Percentiles rank a stretch among this genome's conserved stretches.
These are phyloP conservation scores for Malus hybrid DNA, from an alignment of 331 rosid genomes.

Conservation along the genomic window DNA sequence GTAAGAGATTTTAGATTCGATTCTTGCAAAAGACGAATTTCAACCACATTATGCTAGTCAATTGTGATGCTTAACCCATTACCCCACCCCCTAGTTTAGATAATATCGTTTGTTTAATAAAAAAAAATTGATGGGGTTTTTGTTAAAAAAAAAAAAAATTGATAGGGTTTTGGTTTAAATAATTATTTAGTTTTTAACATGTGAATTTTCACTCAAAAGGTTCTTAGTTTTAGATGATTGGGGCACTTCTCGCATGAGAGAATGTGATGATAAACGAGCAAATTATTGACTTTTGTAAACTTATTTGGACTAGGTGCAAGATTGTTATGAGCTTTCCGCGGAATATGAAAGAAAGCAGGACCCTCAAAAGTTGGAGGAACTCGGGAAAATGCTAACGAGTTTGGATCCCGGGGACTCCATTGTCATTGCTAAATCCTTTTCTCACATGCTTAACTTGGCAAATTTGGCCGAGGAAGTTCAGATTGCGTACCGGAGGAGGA, in stretches of 20 bases:
- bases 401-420: constrained; percentile 98
- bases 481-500: constrained; percentile 95
- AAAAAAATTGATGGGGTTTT: no score
- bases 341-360: constrained; percentile 81
- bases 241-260: no score
- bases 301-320: constrained; percentile 74
- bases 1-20: accelerated
- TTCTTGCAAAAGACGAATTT: no score
- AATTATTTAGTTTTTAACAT: neutral
- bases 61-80: no score
- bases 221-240: neutral
- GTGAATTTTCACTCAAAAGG: neutral
- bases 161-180: neutral
- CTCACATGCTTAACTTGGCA: constrained; percentile 98
- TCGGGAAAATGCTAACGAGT: constrained; percentile 78
- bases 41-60: no score
- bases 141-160: no score
- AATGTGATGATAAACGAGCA: neutral
- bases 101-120: no score
- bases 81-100: no score
- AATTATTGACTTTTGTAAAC: constrained; percentile 13
- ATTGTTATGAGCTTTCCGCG: constrained; percentile 90
- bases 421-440: constrained; percentile 87
- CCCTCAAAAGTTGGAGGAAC: constrained; percentile 79
- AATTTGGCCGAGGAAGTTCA: constrained; percentile 97